phyloP scores from a whole-genome alignment of 2,329 filamentous ascomycete genomes.

The Epichloe elymi region DNA sequence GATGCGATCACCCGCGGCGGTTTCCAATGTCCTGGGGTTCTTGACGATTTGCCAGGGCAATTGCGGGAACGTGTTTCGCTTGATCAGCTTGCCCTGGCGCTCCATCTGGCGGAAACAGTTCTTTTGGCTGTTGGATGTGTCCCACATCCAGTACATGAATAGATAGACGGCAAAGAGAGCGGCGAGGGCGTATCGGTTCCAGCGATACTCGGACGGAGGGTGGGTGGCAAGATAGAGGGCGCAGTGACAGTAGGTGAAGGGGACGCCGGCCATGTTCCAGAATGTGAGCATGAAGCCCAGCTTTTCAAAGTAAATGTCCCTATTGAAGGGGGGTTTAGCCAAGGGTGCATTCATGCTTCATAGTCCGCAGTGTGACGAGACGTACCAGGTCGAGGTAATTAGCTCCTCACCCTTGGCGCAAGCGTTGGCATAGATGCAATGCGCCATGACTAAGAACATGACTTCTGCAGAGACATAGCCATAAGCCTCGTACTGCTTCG shows the following conservation, averaged over 20 bases:
- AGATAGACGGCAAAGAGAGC: constrained; percentile 60
- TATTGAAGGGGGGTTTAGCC: too few relatives aligned
- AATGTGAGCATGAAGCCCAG: constrained; percentile 97
- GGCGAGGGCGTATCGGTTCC: constrained; percentile 55
- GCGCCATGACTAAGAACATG: constrained; percentile 71
- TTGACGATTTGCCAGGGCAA: constrained; percentile 76
- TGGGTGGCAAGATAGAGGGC: constrained; percentile 82
- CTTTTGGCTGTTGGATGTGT: constrained; percentile 83
- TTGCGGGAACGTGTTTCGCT: constrained; percentile 73
- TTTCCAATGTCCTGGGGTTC: constrained; percentile 68
- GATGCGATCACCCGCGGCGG: constrained; percentile 54
- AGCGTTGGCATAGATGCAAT: constrained; percentile 84
- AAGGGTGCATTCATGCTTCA: too few relatives aligned
- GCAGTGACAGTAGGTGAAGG: constrained; percentile 86
- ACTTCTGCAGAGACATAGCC: constrained; percentile 79
- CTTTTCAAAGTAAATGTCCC: constrained; percentile 92
- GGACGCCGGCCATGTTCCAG: constrained; percentile 90
- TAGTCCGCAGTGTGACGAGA: too few relatives aligned
- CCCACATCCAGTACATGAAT: constrained; percentile 83
- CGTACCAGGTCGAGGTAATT: constrained; percentile 64
- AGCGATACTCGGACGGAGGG: constrained; percentile 61
- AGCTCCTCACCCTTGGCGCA: constrained; percentile 87
- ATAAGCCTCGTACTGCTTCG: constrained; percentile 71
- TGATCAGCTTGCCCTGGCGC: constrained; percentile 48
- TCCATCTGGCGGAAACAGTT: constrained; percentile 72